Base-by-base conservation (phyloP, 768 basidiomycete genomes). In the Russula abietina region DNA sequence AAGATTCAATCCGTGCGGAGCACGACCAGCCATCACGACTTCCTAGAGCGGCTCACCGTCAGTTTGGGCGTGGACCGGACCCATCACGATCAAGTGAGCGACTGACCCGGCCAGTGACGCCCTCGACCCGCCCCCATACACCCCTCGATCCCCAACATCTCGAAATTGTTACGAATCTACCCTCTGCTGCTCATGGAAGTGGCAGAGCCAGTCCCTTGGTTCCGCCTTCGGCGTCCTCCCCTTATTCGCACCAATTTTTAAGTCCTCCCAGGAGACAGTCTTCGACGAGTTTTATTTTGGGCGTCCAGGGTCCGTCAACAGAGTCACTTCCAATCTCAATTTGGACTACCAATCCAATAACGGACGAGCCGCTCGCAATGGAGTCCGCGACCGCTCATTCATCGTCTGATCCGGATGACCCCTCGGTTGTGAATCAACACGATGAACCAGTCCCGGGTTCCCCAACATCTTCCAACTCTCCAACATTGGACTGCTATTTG, bases 41-140 rank as follows among this genome's bases (percentile, higher is more conserved):
- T 12, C 39, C 62, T 1, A 55, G 59, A 38, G 63, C 32, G 0
- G 9, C n/a, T 38, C 16, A 60, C 60, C 63, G 48, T 9, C 49
- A 51, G 17, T 56, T 62, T 1, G 61, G 61, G 45, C 56, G 39
- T 28, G 61, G 56, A 1, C 50, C 55, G 0, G 49, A 50, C 4
- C 24, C 41, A 16, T 53, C 56, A 12, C 56, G 39, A 0, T 57
- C 56, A 39, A 53, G 38, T 41, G 62, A 33, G 12, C 62, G 26
- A 14, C 17, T 10, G 1, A 33, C 57, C 2, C 48, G 62, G 8
- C 22, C 62, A 26, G 5, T 2, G 2, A 30, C 28, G 5, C 28
- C 28, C 28, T 30, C 28, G 28, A 30, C 28, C 46, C 46, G 1
- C 41, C 62, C 12, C 62, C 62, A 5, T 19, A 43, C 53, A 5